These are phyloP conservation scores for Vanrija sp. DNA, from an alignment of 1,284 basidiomycete species.

Conservation along the genomic window DNA sequence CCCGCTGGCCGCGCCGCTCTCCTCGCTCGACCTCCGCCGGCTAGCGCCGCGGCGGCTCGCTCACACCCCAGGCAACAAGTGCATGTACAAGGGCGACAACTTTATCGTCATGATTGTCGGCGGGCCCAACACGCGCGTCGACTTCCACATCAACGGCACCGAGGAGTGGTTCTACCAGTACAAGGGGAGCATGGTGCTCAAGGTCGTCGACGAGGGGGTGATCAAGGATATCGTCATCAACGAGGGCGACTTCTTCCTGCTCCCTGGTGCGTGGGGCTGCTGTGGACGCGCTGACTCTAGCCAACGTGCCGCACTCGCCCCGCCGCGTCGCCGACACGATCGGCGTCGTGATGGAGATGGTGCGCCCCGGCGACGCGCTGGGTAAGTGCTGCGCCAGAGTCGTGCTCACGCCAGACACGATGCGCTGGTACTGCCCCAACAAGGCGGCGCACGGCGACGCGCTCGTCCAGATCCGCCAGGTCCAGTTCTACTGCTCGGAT, in stretches of 20 bases:
- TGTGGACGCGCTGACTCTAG: slow-evolving; percentile 48
- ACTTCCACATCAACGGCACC: slow-evolving; percentile 90
- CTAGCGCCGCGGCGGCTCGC: neutral
- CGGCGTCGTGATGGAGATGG: slow-evolving; percentile 91
- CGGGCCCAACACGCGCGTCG: slow-evolving; percentile 84
- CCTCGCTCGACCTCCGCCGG: neutral
- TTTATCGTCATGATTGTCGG: slow-evolving; percentile 89
- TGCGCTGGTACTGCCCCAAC: slow-evolving; percentile 87
- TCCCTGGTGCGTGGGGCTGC: slow-evolving; percentile 64
- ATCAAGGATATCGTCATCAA: slow-evolving; percentile 84
- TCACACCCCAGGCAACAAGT: slow-evolving; percentile 62
- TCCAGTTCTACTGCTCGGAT: slow-evolving; percentile 82
- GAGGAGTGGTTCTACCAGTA: slow-evolving; percentile 98
- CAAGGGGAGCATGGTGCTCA: slow-evolving; percentile 83
- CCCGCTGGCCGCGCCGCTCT: neutral
- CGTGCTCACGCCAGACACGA: slow-evolving; percentile 60
- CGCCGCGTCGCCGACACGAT: slow-evolving; percentile 85
- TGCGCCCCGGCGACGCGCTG: slow-evolving; percentile 60
- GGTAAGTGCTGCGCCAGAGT: slow-evolving; percentile 34
- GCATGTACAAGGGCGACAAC: slow-evolving; percentile 76
- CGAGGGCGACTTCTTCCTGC: slow-evolving; percentile 93
- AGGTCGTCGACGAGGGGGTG: slow-evolving; percentile 78
- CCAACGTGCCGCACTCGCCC: slow-evolving; percentile 92
- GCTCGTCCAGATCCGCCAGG: slow-evolving; percentile 81
- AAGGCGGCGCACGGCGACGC: slow-evolving; percentile 58